phyloP scores from a whole-genome alignment of 2,329 filamentous ascomycete species.

The Helotiales sp. region DNA sequence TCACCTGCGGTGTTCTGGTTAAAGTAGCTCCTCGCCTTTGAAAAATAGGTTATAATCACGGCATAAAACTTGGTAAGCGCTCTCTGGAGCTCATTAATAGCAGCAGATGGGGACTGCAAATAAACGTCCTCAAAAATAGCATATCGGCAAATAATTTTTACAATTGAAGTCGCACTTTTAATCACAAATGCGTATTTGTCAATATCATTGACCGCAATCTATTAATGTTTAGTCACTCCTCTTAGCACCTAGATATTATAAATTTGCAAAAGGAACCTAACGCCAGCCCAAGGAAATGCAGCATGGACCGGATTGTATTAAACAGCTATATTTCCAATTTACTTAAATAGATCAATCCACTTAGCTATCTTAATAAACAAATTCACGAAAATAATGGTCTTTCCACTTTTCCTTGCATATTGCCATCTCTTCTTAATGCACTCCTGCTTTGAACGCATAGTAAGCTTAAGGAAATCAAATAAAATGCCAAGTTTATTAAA shows the following conservation, averaged over 20 bases:
- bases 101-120: not conserved
- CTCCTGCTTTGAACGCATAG: not conserved
- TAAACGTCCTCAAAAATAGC: constrained; percentile 17
- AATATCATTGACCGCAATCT: constrained; percentile 17
- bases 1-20: not conserved
- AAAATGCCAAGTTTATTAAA: not conserved
- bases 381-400: constrained; percentile 16
- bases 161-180: constrained; percentile 10
- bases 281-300: constrained; percentile 28
- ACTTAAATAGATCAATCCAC: constrained; percentile 40
- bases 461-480: not conserved
- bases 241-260: constrained; percentile 1
- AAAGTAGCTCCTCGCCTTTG: not conserved
- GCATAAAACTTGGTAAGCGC: not conserved
- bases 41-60: not conserved
- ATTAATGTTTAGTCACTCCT: not conserved
- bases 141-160: constrained; percentile 21
- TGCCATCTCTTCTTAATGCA: not conserved
- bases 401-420: not conserved
- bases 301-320: constrained; percentile 28
- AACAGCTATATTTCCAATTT: constrained; percentile 31
- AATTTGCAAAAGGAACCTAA: constrained; percentile 25
- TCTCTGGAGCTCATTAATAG: not conserved
- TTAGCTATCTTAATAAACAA: constrained; percentile 31
- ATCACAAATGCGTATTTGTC: constrained; percentile 20